Percentiles rank a stretch among this genome's conserved stretches.
These are phyloP conservation scores for Xylaria sp. DNA, from an alignment of 2,329 filamentous ascomycete species.

Conservation along the genomic window DNA sequence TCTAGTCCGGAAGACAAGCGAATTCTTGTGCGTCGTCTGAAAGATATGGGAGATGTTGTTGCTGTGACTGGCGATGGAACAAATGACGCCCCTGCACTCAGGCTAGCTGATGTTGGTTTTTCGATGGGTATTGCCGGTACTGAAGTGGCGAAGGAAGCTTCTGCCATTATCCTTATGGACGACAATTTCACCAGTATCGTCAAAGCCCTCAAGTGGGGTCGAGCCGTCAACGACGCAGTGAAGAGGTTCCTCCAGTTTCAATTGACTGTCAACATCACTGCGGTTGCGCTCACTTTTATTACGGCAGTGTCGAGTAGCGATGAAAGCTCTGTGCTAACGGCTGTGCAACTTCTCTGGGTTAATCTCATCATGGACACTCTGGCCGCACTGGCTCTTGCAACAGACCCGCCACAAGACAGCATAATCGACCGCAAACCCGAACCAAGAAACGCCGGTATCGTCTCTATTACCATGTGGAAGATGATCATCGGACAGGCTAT, in stretches of 20 bases:
- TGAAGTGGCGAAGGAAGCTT: constrained; percentile 84
- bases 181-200: constrained; percentile 89
- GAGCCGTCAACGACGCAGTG: constrained; percentile 77
- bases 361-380: constrained; percentile 98
- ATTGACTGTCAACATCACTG: constrained; percentile 89
- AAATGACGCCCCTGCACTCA: constrained; percentile 82
- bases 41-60: constrained; percentile 76
- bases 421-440: constrained; percentile 78
- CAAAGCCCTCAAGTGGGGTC: constrained; percentile 81
- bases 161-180: constrained; percentile 85
- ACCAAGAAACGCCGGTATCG: constrained; percentile 63
- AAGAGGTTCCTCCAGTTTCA: constrained; percentile 80
- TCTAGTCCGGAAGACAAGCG: constrained; percentile 81
- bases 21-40: constrained; percentile 72
- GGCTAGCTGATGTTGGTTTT: constrained; percentile 82
- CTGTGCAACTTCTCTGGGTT: constrained; percentile 93
- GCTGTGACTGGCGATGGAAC: constrained; percentile 85
- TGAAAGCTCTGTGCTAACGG: constrained; percentile 79
- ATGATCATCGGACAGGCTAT: constrained; percentile 95
- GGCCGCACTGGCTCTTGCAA: constrained; percentile 85
- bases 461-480: constrained; percentile 97
- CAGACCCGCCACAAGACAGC: constrained; percentile 83
- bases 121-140: constrained; percentile 86
- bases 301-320: constrained; percentile 75
- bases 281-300: constrained; percentile 85